Conservation (phyloP, 352 stramenopile species). For the Globisporangium rhizosaccharum region DNA sequence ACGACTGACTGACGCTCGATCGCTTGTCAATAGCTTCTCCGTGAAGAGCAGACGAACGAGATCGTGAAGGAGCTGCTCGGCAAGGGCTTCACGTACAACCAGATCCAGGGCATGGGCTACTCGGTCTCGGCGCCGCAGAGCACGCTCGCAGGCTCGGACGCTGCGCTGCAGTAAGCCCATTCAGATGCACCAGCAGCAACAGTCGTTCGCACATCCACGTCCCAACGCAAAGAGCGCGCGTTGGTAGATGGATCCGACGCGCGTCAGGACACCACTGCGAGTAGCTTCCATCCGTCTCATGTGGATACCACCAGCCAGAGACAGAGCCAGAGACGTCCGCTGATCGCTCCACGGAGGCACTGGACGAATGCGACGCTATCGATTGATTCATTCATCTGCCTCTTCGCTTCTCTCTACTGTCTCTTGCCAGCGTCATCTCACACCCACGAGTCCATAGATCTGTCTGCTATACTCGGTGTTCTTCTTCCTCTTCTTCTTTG, state of each 20-base stretch:
- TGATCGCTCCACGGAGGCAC: not conserved
- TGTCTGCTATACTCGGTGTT: not conserved
- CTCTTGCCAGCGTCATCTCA: too few species aligned
- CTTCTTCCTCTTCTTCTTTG: not conserved
- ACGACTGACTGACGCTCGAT: not conserved
- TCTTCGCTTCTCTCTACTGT: not conserved
- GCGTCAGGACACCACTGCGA: not conserved
- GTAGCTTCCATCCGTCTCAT: too few species aligned
- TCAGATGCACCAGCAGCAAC: not conserved
- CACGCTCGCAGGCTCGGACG: conserved; percentile 40
- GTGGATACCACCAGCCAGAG: not conserved
- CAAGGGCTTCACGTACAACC: conserved; percentile 81
- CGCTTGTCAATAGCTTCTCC: conserved; percentile 40
- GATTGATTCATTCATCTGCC: not conserved
- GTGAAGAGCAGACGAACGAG: conserved; percentile 82
- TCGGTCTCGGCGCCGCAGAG: conserved; percentile 60
- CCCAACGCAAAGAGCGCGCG: not conserved
- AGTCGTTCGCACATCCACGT: not conserved
- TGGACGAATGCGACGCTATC: not conserved
- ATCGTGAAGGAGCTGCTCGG: conserved; percentile 74
- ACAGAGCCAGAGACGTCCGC: not conserved
- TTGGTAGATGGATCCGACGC: not conserved
- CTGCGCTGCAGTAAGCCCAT: conserved; percentile 35
- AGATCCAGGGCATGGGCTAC: conserved; percentile 86
- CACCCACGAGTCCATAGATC: too few species aligned